phyloP scores from a whole-genome alignment of 2,329 filamentous ascomycete species.

The Penicillium sp. region DNA sequence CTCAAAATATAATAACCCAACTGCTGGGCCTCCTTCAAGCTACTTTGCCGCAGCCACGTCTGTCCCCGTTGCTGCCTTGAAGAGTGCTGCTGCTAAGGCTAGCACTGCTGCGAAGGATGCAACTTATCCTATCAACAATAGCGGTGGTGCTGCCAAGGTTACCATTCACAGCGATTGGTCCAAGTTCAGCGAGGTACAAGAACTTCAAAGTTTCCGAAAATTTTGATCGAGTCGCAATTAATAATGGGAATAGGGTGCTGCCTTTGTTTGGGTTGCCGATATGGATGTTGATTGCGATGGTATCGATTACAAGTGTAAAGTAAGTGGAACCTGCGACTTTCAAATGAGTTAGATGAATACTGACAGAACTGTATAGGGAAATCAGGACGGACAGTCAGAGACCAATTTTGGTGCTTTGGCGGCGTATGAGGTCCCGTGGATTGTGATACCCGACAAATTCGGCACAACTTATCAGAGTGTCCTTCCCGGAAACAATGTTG shows the following conservation, averaged over 20 bases:
- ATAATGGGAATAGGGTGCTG: slow-evolving; percentile 22
- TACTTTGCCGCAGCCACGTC: slow-evolving; percentile 28
- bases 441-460: slow-evolving; percentile 34
- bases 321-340: not conserved
- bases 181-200: slow-evolving; percentile 19
- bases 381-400: slow-evolving; percentile 24
- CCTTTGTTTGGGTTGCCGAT: slow-evolving; percentile 30
- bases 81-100: slow-evolving; percentile 25
- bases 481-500: slow-evolving; percentile 30
- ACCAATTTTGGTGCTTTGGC: slow-evolving; percentile 33
- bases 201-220: not conserved
- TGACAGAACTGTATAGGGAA: slow-evolving; percentile 20
- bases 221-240: not conserved
- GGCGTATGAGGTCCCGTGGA: slow-evolving; percentile 34
- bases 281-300: slow-evolving; percentile 39
- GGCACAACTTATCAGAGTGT: slow-evolving; percentile 15
- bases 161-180: slow-evolving; percentile 33
- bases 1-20: slow-evolving; percentile 22
- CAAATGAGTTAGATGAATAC: fast-evolving
- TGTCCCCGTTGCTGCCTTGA: slow-evolving; percentile 25
- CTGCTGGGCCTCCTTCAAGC: slow-evolving; percentile 23
- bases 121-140: slow-evolving; percentile 25
- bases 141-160: slow-evolving; percentile 16
- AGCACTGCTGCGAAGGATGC: slow-evolving; percentile 23
- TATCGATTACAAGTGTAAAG: slow-evolving; percentile 27